Evolutionary conservation across 306 rosid genomes (phyloP), one percentile per base, ranked within the genome.

Genomic region (Dryas alaskensis): DNA sequence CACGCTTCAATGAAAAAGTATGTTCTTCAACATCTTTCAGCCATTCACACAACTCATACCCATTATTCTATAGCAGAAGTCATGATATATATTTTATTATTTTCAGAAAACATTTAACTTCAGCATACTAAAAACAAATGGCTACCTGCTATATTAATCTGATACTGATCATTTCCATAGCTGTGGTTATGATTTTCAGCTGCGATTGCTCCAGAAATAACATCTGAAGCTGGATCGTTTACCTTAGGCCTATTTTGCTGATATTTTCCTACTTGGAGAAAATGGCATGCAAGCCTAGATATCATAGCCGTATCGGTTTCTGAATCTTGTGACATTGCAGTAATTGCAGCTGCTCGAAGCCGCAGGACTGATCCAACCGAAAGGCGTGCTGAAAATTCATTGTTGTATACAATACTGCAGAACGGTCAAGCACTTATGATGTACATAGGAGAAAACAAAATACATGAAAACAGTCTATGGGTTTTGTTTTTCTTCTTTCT

Each of bases 301-400:
- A 89, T 85, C 79, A 70, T 77, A 80, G 92, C 83, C 3, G 82
- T 81, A 75, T 89, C 90, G 25, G 90, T 80, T 60, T 79, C 71
- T 72, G 89, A 81, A 86, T 89, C 89, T 85, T 87, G 84, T 48
- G 97, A 84, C 73, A 93, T 85, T 77, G 87, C 85, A 76, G 84
- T 81, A 67, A 90, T 86, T 74, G 98, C 97, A 74, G 93, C 90
- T 69, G 92, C 96, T 84, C 96, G 88, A 77, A 93, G 96, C 75
- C 93, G 89, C 84, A 90, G 63, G 67, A 93, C 58, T 6, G 96
- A 93, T 85, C 90, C 87, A 79, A 85, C 84, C 61, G 98, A 93
- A 78, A 93, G 93, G 80, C 91, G 89, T 3, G 96, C 67, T 60
- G 97, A 87, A 86, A 90, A 93, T 74, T 90, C 98, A 78, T 87